phyloP scores from a whole-genome alignment of 257 asterid species.

The Solanum piurae region DNA sequence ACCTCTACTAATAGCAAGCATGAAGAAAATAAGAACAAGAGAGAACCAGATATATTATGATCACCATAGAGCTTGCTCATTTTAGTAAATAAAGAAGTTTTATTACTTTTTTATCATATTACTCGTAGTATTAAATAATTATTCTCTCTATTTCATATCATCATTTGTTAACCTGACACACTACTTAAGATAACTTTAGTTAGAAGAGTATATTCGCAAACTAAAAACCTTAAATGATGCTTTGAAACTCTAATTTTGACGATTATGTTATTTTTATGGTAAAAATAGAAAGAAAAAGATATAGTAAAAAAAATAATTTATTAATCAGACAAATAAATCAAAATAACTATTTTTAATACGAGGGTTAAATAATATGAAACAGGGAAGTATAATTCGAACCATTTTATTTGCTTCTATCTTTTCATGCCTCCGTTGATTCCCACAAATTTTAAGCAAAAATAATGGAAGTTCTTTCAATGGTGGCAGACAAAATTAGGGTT shows the following conservation, averaged over 20 bases:
- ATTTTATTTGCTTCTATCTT: constrained; percentile 24
- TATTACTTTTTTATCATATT: not conserved
- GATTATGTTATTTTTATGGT: not conserved
- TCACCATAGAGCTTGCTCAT: not conserved
- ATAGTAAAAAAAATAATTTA: no score
- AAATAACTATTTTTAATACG: not conserved
- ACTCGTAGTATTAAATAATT: not conserved
- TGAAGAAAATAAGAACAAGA: no score
- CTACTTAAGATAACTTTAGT: not conserved
- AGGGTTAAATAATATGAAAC: not conserved
- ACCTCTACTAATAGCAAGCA: no score
- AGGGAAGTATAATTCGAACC: not conserved
- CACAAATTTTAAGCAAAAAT: constrained; percentile 16
- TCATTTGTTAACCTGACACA: not conserved
- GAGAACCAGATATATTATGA: no score
- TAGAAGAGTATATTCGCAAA: not conserved
- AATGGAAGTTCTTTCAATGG: constrained; percentile 13
- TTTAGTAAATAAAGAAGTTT: not conserved
- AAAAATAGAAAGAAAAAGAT: no score
- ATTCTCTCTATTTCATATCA: not conserved
- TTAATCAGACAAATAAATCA: not conserved
- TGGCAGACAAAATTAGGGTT: constrained; percentile 53
- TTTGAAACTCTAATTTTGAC: not conserved
- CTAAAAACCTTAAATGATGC: not conserved
- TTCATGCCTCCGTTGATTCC: constrained; percentile 50